Evolutionary conservation across 2,329 filamentous ascomycete species (phyloP), one percentile per base, ranked within the genome.

Genomic region (Hypoxylon sp.): DNA sequence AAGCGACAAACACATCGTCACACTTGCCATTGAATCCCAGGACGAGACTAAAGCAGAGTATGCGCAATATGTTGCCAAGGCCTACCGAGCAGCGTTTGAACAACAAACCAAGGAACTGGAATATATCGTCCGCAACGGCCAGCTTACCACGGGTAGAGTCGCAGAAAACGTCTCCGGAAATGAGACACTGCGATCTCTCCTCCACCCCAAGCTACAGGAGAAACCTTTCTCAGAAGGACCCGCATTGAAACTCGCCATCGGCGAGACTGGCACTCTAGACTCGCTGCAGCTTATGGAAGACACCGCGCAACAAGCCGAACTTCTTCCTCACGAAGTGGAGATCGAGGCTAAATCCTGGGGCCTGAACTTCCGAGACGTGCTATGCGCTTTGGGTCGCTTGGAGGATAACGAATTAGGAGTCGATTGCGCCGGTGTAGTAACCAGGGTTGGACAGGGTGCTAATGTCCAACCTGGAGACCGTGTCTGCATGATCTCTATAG

Each of bases 1-100:
- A 29, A 67, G 62, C 42, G 73, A 76, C 11, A 76, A 71, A 26
- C 70, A 72, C 3, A 57, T 78, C 13, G 66, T 71, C 35, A 66
- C 65, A 3, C 55, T 71, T 19, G 51, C 55, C 1, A 68, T 68
- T n/a, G 68, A 71, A 35, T 75, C 46, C 9, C 48, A 68, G n/a
- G 54, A 42, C 13, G 65, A 63, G 13, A 61, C 53, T 2, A 60
- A 62, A 9, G 54, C 39, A 11, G 58, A 66, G 2, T 57, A 58
- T 31, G 58, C 46, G 11, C 39, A 60, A 14, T 70, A 71, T 35
- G 57, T 75, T 31, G 26, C 50, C 14, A 72, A 72, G 47, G 68
- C 68, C 8, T 61, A 72, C 9, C 52, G 66, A 8, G 52, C 70
- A 5, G 37, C 70, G 3, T 70, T 70, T 35, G 61, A 56, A 44